Evolutionary conservation across 441 rosid species (phyloP), one percentile per base, ranked within the genome.

Genomic region (Rhodomyrtus psidioides): DNA sequence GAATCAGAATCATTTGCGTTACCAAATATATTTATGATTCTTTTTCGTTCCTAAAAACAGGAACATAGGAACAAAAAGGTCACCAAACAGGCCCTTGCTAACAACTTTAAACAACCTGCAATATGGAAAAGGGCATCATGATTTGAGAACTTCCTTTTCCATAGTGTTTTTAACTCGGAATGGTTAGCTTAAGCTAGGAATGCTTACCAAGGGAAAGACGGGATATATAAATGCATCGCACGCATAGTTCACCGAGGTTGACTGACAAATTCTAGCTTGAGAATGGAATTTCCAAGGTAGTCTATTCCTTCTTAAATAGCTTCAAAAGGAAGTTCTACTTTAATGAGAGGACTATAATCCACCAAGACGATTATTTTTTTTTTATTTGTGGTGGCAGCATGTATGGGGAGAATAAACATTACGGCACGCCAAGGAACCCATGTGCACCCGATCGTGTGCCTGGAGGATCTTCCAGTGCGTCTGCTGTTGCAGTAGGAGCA

Each of bases 381-480:
- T 46, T 44, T 34, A 2, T 34, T 6, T 70, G 62, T 83, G 74
- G 42, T 53, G 84, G 74, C 94, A 97, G 99, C 86, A 95, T 97
- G 82, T 88, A 93, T 83, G 99, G 99, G 83, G 98, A 96, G 90
- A 97, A 97, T 90, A 88, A 81, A 54, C 99, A 97, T 86, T 96
- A 96, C 53, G 98, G 99, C 76, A 96, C 99, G 57, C 99, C 99
- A 49, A 87, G 30, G 85, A 97, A 97, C 89, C 99, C 98, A 34
- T 90, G 94, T 92, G 96, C 98, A 88, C 90, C 89, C 12, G 95
- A 91, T 85, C 90, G 94, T 51, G 94, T 94, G 24, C 99, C 99
- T 53, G 99, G 98, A 34, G 99, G 99, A 89, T 97, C 99, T 76
- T 97, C 99, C n/a, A 97, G 99, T 88, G 99, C 98, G 62, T 96